Evolutionary conservation across 768 basidiomycete genomes (phyloP).

Genomic region (Boletus coccyginus): DNA sequence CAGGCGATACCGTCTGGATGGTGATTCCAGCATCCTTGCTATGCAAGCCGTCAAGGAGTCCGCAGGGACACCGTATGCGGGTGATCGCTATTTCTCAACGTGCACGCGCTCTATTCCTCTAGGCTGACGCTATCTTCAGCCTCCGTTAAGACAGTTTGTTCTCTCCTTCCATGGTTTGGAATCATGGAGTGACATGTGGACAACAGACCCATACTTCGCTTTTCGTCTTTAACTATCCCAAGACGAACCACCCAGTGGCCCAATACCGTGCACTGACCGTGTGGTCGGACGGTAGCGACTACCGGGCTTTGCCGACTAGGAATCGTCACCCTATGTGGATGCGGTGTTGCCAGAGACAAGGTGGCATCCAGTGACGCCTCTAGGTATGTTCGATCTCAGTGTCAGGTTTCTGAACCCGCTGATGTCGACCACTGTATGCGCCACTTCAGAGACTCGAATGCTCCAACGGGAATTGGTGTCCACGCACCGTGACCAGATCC

Average conservation of each 20-base stretch:
- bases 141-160: slow-evolving; percentile 31
- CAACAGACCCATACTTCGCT: slow-evolving; percentile 26
- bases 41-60: slow-evolving; percentile 18
- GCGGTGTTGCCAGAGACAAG: slow-evolving; percentile 35
- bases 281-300: slow-evolving; percentile 29
- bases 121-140: slow-evolving; percentile 13
- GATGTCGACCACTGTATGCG: neutral
- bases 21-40: slow-evolving; percentile 5
- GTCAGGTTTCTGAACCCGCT: neutral
- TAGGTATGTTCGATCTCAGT: slow-evolving; percentile 15
- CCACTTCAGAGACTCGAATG: neutral
- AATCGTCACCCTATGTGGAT: slow-evolving; percentile 31
- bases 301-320: slow-evolving; percentile 31
- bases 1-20: neutral
- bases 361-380: slow-evolving; percentile 23
- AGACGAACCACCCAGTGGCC: slow-evolving; percentile 29
- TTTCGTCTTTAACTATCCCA: slow-evolving; percentile 26
- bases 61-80: slow-evolving; percentile 19
- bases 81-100: slow-evolving; percentile 3
- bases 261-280: slow-evolving; percentile 29
- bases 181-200: neutral
- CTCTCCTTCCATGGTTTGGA: neutral
- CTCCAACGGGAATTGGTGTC: neutral
- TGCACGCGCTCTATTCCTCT: neutral
- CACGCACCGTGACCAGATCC: slow-evolving; percentile 14